phyloP scores from a whole-genome alignment of 2,329 filamentous ascomycete species.

The Beauveria sp. region DNA sequence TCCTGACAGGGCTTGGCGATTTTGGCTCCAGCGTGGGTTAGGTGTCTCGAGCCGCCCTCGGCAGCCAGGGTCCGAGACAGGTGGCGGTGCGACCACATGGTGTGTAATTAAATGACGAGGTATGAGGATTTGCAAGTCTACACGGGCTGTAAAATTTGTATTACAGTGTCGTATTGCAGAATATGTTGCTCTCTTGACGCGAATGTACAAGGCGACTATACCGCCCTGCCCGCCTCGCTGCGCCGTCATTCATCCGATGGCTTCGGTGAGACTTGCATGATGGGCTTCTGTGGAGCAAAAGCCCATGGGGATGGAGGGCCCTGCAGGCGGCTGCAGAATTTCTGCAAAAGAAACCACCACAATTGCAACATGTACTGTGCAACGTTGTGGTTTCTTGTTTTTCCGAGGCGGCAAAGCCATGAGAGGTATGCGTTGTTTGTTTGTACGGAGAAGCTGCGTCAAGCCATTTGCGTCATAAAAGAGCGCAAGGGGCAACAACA shows the following conservation, averaged over 20 bases:
- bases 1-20: background rate
- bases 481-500: background rate
- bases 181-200: background rate
- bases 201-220: background rate
- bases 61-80: slow-evolving; percentile 8
- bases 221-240: too few species aligned
- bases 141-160: too few species aligned
- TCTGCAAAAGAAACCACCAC: background rate
- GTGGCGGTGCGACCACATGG: background rate
- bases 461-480: background rate
- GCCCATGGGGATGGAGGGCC: background rate
- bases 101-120: too few species aligned
- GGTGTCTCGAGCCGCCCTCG: background rate
- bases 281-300: background rate
- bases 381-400: background rate
- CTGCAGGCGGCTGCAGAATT: background rate
- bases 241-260: slow-evolving; percentile 6
- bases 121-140: background rate
- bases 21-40: slow-evolving; percentile 3
- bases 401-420: background rate
- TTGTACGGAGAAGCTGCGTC: background rate
- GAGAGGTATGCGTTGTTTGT: background rate
- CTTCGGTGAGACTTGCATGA: slow-evolving; percentile 2
- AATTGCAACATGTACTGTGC: background rate
- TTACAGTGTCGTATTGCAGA: background rate